These are phyloP conservation scores for Naumovozyma dairenensis DNA, from an alignment of 805 yeast species.

Conservation along the genomic window DNA sequence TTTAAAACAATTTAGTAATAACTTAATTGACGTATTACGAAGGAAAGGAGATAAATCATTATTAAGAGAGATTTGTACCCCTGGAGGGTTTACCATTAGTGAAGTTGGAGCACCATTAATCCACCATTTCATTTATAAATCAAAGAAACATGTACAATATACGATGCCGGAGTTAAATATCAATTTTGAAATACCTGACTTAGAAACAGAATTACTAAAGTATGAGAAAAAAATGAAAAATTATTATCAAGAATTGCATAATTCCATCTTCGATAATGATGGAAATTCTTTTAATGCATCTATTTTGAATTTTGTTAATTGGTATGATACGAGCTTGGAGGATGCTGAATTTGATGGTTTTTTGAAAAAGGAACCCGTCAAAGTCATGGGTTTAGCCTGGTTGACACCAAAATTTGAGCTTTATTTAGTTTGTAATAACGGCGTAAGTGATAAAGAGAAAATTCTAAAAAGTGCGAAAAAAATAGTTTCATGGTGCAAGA, in stretches of 20 bases:
- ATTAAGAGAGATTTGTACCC: conserved; percentile 30
- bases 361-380: conserved; percentile 13
- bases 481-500: conserved; percentile 68
- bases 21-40: conserved; percentile 37
- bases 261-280: conserved; percentile 18
- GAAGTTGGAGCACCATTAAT: conserved; percentile 50
- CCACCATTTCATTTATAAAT: conserved; percentile 74
- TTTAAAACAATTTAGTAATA: conserved; percentile 51
- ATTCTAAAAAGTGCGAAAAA: conserved; percentile 50
- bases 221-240: conserved; percentile 20
- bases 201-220: conserved; percentile 1
- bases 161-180: conserved; percentile 23
- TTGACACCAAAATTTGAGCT: conserved; percentile 51
- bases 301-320: conserved; percentile 38
- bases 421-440: conserved; percentile 43
- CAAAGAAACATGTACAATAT: conserved; percentile 49
- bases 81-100: conserved; percentile 32
- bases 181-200: conserved; percentile 7
- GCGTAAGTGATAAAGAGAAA: conserved; percentile 46
- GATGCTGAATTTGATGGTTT: conserved; percentile 4
- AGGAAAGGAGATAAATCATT: conserved; percentile 31
- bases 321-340: conserved; percentile 22
- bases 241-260: conserved; percentile 22
- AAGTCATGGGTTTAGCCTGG: conserved; percentile 42
- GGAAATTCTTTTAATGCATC: conserved; percentile 28